Conservation (phyloP, 75 land plant species). For the Pinus taeda region DNA sequence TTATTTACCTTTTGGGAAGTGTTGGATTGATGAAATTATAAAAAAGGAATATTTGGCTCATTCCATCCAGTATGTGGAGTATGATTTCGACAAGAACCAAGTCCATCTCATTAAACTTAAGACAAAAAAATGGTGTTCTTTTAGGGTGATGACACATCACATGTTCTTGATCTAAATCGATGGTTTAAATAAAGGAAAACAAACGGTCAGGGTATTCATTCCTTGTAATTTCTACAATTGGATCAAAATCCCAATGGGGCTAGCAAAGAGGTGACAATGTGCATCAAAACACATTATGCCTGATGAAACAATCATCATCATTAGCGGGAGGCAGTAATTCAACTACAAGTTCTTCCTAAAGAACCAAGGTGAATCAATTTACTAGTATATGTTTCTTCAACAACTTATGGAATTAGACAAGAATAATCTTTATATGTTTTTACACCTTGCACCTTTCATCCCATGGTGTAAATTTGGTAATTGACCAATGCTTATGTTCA, state of each 20-base stretch:
- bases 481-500: no score
- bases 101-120: constrained; percentile 49
- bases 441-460: constrained; percentile 46
- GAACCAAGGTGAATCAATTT: neutral
- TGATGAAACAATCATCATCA: constrained; percentile 60
- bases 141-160: constrained; percentile 46
- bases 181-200: constrained; percentile 60
- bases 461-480: no score
- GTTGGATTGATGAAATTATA: neutral
- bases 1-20: constrained; percentile 17
- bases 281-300: constrained; percentile 59
- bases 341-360: constrained; percentile 69
- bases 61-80: constrained; percentile 32
- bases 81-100: constrained; percentile 27
- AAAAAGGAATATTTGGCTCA: constrained; percentile 72
- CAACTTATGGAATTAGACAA: constrained; percentile 32
- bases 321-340: constrained; percentile 68
- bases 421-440: constrained; percentile 77
- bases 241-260: neutral
- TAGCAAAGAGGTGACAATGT: constrained; percentile 55
- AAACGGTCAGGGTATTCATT: constrained; percentile 11
- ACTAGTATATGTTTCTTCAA: constrained; percentile 26
- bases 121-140: constrained; percentile 83
- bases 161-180: constrained; percentile 76
- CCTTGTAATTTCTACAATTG: constrained; percentile 19